Base-by-base conservation (phyloP, 345 rosid species). In the Populus tremula region DNA sequence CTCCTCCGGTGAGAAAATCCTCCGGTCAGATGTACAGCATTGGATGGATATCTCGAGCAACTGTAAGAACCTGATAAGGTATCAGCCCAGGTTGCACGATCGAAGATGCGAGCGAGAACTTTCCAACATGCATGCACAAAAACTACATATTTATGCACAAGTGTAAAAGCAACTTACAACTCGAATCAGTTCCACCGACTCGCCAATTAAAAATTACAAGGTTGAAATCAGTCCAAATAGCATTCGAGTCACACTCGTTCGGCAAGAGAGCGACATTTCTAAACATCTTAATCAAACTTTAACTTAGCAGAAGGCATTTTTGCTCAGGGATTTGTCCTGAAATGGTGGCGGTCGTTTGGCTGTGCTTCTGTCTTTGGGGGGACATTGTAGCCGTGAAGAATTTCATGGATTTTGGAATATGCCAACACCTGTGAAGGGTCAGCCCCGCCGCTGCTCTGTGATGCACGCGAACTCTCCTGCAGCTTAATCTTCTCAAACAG, bases 401-500 rank as follows among this genome's bases (percentile, higher is more conserved):
- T 82, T 77, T 90, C 94, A 41, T 84, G 90, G 82, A 89, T 85
- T 77, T 89, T 90, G 70, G 92, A 83, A 84, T 85, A 89, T 84
- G 91, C 84, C 84, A 91, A 80, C 39, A 81, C 81, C 87, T 87
- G 95, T 17, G 97, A 88, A 36, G 97, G 87, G 78, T 92, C 98
- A 31, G 88, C 77, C 20, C 88, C 93, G 16, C 84, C 87, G 67
- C 89, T 78, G 84, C 87, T 80, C 61, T 89, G 91, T 8, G 87
- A 84, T 39, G 86, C 83, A 0, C 91, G 90, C 12, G 89, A 89
- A 81, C 92, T 90, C 81, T 94, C 99, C 78, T 94, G 98, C 77
- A 94, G 88, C 79, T 91, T 91, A 31, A 96, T 89, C 89, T 94
- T 94, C 87, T 94, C 97, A 79, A 94, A 91, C 67, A 96, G 84